Evolutionary conservation across 345 rosid genomes (phyloP).

Genomic region (Camelina neglecta): DNA sequence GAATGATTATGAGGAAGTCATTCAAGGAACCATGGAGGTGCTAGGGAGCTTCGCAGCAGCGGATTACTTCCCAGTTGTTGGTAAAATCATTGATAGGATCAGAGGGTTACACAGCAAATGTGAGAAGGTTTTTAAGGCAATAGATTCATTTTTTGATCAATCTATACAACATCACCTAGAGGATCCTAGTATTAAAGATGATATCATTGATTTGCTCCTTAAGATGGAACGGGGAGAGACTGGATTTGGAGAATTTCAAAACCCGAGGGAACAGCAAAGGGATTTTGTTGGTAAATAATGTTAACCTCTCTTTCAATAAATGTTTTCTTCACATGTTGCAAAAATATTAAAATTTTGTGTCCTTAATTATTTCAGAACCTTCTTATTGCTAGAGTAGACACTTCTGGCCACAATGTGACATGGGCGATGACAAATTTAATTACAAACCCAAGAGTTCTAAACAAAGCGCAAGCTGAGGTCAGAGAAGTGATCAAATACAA

Average conservation of each 20-base stretch:
- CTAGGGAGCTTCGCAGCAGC: too few relatives aligned
- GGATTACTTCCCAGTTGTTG: too few relatives aligned
- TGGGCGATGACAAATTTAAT: conserved; percentile 43
- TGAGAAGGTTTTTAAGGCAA: too few relatives aligned
- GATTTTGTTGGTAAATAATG: conserved; percentile 47
- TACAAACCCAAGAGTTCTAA: conserved; percentile 37
- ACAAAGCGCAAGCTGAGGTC: conserved; percentile 39
- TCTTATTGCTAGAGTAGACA: conserved; percentile 36
- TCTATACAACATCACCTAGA: too few relatives aligned
- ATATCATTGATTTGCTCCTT: too few relatives aligned
- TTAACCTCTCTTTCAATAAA: neutral
- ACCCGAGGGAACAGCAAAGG: conserved; percentile 55
- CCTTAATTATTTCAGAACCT: conserved; percentile 26
- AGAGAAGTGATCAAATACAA: conserved; percentile 34
- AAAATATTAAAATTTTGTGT: neutral
- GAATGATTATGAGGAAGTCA: too few relatives aligned
- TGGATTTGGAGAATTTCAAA: conserved; percentile 18
- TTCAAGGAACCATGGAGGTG: too few relatives aligned
- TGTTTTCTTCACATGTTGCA: neutral
- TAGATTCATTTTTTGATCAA: too few relatives aligned
- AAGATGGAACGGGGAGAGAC: too few relatives aligned
- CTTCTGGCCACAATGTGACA: conserved; percentile 28
- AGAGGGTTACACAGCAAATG: too few relatives aligned
- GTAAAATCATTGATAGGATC: too few relatives aligned
- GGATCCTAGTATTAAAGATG: too few relatives aligned